Conservation (phyloP, 768 basidiomycete species). For the Pleurotus djamor region DNA sequence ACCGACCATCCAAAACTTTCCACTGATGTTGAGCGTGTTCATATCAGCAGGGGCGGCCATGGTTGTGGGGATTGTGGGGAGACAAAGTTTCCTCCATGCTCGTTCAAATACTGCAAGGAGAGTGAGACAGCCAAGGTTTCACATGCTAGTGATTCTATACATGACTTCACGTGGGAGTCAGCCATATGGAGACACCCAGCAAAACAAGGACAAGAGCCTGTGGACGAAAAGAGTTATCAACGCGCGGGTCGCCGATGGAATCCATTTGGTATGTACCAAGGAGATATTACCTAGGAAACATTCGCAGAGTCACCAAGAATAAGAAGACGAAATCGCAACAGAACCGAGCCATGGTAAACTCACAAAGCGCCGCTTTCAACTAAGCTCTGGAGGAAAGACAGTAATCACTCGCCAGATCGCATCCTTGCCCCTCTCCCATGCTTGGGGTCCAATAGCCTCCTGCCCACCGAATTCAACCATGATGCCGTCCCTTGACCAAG, state of each 20-base stretch:
- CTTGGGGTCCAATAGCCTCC: conserved; percentile 75
- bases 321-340: too few species aligned
- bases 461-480: conserved; percentile 87
- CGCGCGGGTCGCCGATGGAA: neutral
- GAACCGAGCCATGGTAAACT: too few species aligned
- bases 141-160: neutral
- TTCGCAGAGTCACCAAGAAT: too few species aligned
- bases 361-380: too few species aligned
- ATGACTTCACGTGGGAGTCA: conserved; percentile 4
- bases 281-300: too few species aligned
- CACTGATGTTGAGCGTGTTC: conserved; percentile 57
- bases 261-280: neutral
- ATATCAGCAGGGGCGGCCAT: conserved; percentile 70
- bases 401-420: conserved; percentile 78
- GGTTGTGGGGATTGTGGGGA: neutral
- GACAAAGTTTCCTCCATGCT: neutral
- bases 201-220: neutral
- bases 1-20: conserved; percentile 61
- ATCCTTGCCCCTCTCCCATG: conserved; percentile 86
- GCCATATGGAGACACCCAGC: conserved; percentile 1
- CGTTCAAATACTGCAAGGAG: neutral
- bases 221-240: neutral
- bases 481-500: conserved; percentile 80
- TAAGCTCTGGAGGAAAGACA: conserved; percentile 38
- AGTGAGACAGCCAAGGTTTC: neutral